These are phyloP conservation scores for Viola odorata DNA, from an alignment of 345 rosid genomes.

Conservation along the genomic window DNA sequence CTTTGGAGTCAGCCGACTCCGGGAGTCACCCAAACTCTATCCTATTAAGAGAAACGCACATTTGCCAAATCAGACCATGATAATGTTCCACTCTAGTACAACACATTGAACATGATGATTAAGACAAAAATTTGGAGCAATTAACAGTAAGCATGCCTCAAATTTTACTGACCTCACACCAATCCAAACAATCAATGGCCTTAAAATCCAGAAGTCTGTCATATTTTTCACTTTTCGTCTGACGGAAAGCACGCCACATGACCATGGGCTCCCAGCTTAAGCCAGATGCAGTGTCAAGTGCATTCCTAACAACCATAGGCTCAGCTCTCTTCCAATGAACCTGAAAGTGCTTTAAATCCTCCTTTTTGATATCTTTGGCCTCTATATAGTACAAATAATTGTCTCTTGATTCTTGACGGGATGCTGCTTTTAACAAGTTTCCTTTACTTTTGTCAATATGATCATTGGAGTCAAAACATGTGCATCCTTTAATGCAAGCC, in stretches of 20 bases:
- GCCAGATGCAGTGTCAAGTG: conserved; percentile 41
- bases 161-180: conserved; percentile 42
- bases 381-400: conserved; percentile 47
- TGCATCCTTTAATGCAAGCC: conserved; percentile 37
- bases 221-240: conserved; percentile 35
- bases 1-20: not conserved
- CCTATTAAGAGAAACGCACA: not conserved
- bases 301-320: conserved; percentile 48
- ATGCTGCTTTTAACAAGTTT: conserved; percentile 31
- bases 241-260: conserved; percentile 54
- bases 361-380: conserved; percentile 28
- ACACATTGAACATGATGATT: too few relatives aligned
- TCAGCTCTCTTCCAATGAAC: conserved; percentile 57
- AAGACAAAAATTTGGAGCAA: not conserved
- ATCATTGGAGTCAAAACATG: conserved; percentile 21
- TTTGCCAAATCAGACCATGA: not conserved
- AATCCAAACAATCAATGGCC: conserved; percentile 53
- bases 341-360: conserved; percentile 43
- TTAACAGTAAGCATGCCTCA: conserved; percentile 6
- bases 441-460: conserved; percentile 14
- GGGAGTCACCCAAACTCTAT: not conserved
- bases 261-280: conserved; percentile 73
- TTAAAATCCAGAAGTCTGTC: conserved; percentile 39
- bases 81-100: too few relatives aligned
- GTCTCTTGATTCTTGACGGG: conserved; percentile 35